Base-by-base conservation (phyloP, 2,329 filamentous ascomycete species). In the Exophiala mesophila region DNA sequence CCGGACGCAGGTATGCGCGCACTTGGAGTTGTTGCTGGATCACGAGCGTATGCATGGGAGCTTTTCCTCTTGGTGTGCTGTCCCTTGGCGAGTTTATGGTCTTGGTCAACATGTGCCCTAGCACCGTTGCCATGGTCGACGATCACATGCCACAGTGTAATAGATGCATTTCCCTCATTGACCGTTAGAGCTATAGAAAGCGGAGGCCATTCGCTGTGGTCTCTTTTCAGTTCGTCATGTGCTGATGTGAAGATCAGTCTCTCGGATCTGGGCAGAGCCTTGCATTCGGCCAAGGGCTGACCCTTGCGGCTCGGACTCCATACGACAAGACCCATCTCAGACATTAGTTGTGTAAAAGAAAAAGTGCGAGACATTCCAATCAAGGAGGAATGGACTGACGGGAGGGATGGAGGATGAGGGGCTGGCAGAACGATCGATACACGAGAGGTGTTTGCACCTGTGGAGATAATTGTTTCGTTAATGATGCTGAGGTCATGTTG, bases 21-120 rank as follows among this genome's bases (percentile, higher is more conserved):
- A 39, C 82, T 71, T 2, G 90, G 88, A 1, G 88, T 94, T 1
- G 82, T 81, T 8, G 83, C 74, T 21, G 87, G 88, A 2, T 69
- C 61, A 20, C 49, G 43, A 18, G 32, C 73, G 31, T 84, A 79
- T 3, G 78, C 77, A 47, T 78, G 77, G 2, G 80, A 83, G 58
- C 78, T 83, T 49, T 79, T 70, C 39, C 80, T 81, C 68, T 69
- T n/a, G n/a, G 45, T 43, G 10, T 38, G 28, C 10, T 45, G 30
- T 23, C 41, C 15, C 35, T 39, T 51, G 7, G 12, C 7, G 7
- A 26, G 6, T 32, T 58, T 46, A 34, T 48, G 33, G 18, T 56
- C 51, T 21, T 29, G 39, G 17, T 39, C 38, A 26, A 58, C 52
- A 68, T 71, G 20, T 71, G 76, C 45, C 77, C 74, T 46, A 68